These are phyloP conservation scores for Ophiostoma ips DNA, from an alignment of 2,329 filamentous ascomycete species.

Conservation along the genomic window DNA sequence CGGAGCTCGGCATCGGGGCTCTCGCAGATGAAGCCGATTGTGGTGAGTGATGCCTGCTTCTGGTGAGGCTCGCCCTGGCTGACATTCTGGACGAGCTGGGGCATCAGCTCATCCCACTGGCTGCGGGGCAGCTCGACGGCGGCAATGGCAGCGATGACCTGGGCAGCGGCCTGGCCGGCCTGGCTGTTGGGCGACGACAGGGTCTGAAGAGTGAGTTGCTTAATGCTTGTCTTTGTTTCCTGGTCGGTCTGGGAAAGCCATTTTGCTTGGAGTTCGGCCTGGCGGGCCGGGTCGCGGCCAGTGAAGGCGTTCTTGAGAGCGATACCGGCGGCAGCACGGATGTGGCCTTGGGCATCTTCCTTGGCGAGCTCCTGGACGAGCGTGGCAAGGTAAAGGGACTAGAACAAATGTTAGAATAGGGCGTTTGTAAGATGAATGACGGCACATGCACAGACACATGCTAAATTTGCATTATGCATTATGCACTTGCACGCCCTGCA, in stretches of 20 bases:
- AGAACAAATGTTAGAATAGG: constrained; percentile 5
- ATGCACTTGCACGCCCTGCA: not conserved
- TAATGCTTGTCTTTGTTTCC: constrained; percentile 75
- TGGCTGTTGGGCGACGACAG: constrained; percentile 65
- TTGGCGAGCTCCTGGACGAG: constrained; percentile 92
- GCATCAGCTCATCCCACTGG: constrained; percentile 90
- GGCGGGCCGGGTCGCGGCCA: constrained; percentile 73
- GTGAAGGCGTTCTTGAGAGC: constrained; percentile 98
- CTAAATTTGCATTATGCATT: not conserved
- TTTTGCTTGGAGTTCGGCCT: constrained; percentile 84
- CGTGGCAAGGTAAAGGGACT: constrained; percentile 86
- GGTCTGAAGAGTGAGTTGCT: constrained; percentile 80
- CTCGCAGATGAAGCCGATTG: constrained; percentile 98
- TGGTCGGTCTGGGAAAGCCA: constrained; percentile 76
- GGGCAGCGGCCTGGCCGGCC: constrained; percentile 78
- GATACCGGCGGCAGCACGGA: constrained; percentile 87
- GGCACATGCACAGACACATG: not conserved
- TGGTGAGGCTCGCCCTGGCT: constrained; percentile 73
- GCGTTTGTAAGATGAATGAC: not conserved
- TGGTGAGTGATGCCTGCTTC: constrained; percentile 86
- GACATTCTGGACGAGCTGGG: constrained; percentile 79
- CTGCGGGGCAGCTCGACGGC: constrained; percentile 85
- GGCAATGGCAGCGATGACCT: constrained; percentile 91
- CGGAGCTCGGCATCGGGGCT: constrained; percentile 80
- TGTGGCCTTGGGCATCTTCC: constrained; percentile 66